Conservation (phyloP, 768 basidiomycete species). For the Tephrocybe sp. region DNA sequence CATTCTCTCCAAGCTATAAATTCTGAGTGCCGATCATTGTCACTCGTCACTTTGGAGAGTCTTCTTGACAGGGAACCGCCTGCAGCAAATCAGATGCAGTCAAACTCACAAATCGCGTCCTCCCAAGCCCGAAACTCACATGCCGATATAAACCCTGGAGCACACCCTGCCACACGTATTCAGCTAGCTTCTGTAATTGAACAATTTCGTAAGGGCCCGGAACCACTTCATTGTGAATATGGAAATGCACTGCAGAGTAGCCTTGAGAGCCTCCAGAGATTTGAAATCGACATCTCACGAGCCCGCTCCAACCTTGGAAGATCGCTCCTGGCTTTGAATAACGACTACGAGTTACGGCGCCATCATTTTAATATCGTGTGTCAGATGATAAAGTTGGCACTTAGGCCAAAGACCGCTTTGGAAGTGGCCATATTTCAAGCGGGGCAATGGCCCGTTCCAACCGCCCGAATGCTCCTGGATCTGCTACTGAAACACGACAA, state of each 20-base stretch:
- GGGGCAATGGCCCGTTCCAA: conserved; percentile 37
- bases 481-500: conserved; percentile 17
- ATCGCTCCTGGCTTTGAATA: neutral
- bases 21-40: neutral
- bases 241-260: conserved; percentile 1
- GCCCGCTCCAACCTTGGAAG: neutral
- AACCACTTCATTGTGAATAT: neutral
- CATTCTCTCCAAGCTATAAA: neutral
- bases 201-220: neutral
- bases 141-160: too few relatives aligned
- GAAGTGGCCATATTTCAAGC: conserved; percentile 15
- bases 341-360: conserved; percentile 3
- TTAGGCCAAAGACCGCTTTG: conserved; percentile 7
- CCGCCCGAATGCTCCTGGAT: conserved; percentile 27
- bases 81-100: neutral
- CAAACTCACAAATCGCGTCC: neutral
- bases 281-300: neutral
- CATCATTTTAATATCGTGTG: neutral
- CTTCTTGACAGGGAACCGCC: neutral
- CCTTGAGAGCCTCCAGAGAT: neutral
- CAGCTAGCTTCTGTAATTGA: neutral
- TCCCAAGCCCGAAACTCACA: neutral
- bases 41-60: neutral
- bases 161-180: neutral
- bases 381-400: neutral